Percentiles rank a stretch among this genome's conserved stretches.
Conservation (phyloP, 306 rosid genomes). For the Ochetophila trinervis region DNA sequence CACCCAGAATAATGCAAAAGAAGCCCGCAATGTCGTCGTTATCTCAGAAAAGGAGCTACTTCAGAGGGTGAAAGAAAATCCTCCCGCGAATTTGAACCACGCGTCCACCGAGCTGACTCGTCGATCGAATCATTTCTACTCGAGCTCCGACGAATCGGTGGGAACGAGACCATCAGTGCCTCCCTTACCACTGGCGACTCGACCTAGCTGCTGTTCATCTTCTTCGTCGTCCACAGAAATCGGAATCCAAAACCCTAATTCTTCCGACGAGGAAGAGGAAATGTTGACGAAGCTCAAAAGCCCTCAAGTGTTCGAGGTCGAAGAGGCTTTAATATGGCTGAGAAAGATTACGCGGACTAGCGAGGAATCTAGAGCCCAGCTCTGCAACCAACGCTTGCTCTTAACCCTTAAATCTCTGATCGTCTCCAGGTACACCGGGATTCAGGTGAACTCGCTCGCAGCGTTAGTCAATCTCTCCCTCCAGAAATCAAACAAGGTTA, state of each 20-base stretch:
- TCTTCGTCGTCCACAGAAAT: constrained; percentile 53
- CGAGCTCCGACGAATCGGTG: constrained; percentile 58
- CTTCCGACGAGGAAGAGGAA: constrained; percentile 48
- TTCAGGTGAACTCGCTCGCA: constrained; percentile 76
- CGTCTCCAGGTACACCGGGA: constrained; percentile 36
- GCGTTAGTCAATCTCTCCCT: constrained; percentile 73
- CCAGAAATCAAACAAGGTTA: constrained; percentile 61
- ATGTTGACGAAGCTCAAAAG: constrained; percentile 46
- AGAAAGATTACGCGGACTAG: constrained; percentile 53
- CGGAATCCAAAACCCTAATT: constrained; percentile 31
- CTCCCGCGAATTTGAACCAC: constrained; percentile 32
- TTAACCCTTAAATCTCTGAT: constrained; percentile 43
- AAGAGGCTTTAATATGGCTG: constrained; percentile 53
- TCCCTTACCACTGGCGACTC: constrained; percentile 46
- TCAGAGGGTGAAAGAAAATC: constrained; percentile 31
- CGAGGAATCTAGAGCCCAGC: constrained; percentile 51
- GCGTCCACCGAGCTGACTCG: constrained; percentile 40
- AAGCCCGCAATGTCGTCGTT: background rate
- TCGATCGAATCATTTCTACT: constrained; percentile 25
- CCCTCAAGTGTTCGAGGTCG: constrained; percentile 38
- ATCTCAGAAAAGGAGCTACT: constrained; percentile 28
- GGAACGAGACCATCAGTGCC: constrained; percentile 33
- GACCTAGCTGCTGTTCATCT: constrained; percentile 61
- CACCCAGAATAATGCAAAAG: constrained; percentile 2
- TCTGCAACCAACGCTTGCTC: constrained; percentile 53